A percentile compares a stretch with the other conserved stretches of the same genome.
Conservation (phyloP, 257 asterid species). For the Solanum peruvianum region DNA sequence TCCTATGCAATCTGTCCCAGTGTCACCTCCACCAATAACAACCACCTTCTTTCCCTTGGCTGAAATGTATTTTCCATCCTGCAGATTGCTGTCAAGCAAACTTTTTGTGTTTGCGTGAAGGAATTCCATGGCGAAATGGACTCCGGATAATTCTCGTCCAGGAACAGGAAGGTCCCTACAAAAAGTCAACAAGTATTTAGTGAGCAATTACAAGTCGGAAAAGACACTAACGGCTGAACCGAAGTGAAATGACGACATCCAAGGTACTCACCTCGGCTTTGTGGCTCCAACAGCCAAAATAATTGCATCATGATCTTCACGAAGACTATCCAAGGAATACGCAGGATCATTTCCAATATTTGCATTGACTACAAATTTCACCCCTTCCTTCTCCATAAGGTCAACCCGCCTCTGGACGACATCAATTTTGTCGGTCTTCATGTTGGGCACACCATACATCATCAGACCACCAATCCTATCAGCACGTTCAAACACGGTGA, state of each 20-base stretch:
- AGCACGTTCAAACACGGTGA: conserved; percentile 88
- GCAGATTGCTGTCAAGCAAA: conserved; percentile 81
- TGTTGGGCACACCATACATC: conserved; percentile 99
- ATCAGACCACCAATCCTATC: conserved; percentile 97
- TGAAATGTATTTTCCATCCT: conserved; percentile 83
- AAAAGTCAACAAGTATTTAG: not conserved
- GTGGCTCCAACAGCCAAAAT: conserved; percentile 96
- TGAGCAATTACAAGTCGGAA: not conserved
- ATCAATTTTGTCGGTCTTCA: conserved; percentile 89
- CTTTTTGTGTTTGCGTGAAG: conserved; percentile 96
- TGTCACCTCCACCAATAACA: conserved; percentile 99
- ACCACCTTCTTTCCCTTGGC: conserved; percentile 95
- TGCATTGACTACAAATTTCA: conserved; percentile 75
- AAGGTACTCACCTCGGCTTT: conserved; percentile 62
- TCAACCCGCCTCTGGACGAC: conserved; percentile 87
- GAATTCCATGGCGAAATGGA: conserved; percentile 97
- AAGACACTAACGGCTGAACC: not conserved
- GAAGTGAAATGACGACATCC: not conserved
- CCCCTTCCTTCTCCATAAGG: conserved; percentile 92
- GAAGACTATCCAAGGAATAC: conserved; percentile 57
- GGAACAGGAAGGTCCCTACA: conserved; percentile 96
- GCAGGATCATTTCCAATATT: conserved; percentile 70
- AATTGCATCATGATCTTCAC: conserved; percentile 71
- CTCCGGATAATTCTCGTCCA: conserved; percentile 89
- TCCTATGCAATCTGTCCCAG: conserved; percentile 96